Base-by-base conservation (phyloP, 805 yeast genomes). In the Schwanniomyces occidentalis region DNA sequence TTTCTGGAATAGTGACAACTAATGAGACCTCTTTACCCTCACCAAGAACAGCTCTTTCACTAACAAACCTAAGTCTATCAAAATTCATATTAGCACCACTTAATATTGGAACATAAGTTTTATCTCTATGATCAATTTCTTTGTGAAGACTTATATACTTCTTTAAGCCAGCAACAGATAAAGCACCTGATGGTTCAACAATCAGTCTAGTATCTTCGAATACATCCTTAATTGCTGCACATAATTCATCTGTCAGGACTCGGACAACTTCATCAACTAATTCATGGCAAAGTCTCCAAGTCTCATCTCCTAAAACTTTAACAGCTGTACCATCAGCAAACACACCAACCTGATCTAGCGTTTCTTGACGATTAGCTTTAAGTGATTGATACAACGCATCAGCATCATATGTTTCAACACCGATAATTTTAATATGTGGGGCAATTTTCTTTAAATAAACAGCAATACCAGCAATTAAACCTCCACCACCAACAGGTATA, bases 321-420 rank as follows among this genome's bases (percentile, higher is more conserved):
- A 93, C 99, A 7, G 99, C 97, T 8, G 99, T 88, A 57, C 99
- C 99, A 60, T 93, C 99, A 15, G 99, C 99, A 63, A 93, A 93
- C 6, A 85, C 69, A n/a, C 99, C 99, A 3, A 90, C 98, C n/a
- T 73, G 66, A 16, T 70, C 60, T 33, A 95, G 70, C 3, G 69
- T 55, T 8, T 75, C 78, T 45, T 83, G 73, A 37, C 78, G 62
- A 12, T 78, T 73, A 12, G 60, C 54, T 39, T 77, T 54, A 42
- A 88, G 57, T 7, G 95, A 84, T 50, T 79, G 85, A 50, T 80
- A 70, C 66, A 93, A 71, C n/a, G 95, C 95, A 56, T 89, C 91
- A 2, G 99, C 96, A 62, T 93, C 99, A 54, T 69, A 80, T 1
- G 99, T 90, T 61, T 95, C 99, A 17, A 93, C 98, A 42, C 96